Evolutionary conservation across 2,329 filamentous ascomycete species (phyloP).

Genomic region (Fusarium pseudocircinatum): DNA sequence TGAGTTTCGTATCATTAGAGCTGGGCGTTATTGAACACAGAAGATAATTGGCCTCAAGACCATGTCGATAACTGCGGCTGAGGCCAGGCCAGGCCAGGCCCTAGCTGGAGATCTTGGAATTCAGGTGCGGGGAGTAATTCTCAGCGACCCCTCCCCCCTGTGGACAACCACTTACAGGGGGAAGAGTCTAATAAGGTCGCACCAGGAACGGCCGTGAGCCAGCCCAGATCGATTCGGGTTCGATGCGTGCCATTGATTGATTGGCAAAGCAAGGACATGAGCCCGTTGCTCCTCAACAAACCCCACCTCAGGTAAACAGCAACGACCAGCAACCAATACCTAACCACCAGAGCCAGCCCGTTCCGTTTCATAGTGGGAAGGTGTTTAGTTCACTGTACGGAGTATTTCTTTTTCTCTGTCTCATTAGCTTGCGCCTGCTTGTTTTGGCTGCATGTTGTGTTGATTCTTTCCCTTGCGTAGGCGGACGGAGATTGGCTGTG

Average conservation of each 20-base stretch:
- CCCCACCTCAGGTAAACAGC: constrained; percentile 38
- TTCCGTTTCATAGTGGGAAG: constrained; percentile 27
- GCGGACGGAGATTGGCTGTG: constrained; percentile 27
- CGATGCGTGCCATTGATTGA: constrained; percentile 25
- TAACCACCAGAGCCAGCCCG: background rate
- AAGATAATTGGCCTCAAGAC: constrained; percentile 13
- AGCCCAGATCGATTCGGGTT: constrained; percentile 21
- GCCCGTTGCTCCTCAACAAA: constrained; percentile 42
- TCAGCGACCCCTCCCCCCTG: constrained; percentile 15
- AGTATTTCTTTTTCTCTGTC: background rate
- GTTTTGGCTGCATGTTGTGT: constrained; percentile 30
- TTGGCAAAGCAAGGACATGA: constrained; percentile 19
- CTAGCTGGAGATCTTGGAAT: constrained; percentile 11
- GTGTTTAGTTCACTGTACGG: constrained; percentile 8
- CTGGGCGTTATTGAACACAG: background rate
- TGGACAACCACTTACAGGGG: constrained; percentile 29
- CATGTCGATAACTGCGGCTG: constrained; percentile 6
- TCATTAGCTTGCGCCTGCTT: constrained; percentile 25
- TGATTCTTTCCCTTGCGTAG: constrained; percentile 30
- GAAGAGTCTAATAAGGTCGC: constrained; percentile 21
- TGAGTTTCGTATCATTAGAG: background rate
- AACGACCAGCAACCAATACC: constrained; percentile 11
- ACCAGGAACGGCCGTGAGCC: constrained; percentile 34
- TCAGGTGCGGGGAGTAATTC: constrained; percentile 27
- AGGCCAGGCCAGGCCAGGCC: constrained; percentile 2